Conservation (phyloP, 306 rosid species). For the Nissolia schottii region DNA sequence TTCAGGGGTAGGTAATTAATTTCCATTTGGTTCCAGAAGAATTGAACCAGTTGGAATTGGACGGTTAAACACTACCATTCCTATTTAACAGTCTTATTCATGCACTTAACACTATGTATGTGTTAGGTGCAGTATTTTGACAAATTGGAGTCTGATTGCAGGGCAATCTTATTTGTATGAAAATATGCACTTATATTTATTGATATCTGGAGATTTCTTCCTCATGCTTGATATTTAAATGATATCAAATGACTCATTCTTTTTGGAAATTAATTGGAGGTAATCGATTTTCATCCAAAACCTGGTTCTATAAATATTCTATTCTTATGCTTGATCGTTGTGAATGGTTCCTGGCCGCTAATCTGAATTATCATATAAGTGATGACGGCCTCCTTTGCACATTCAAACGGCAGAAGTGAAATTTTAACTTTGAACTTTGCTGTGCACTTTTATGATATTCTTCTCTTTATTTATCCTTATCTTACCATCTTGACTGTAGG, state of each 20-base stretch:
- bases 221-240: not conserved
- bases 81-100: not conserved
- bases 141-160: not conserved
- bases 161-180: not conserved
- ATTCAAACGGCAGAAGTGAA: not conserved
- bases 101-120: not conserved
- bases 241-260: not conserved
- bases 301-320: not conserved
- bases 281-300: not conserved
- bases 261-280: not conserved
- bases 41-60: not conserved
- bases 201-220: not conserved
- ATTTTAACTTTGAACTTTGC: not conserved
- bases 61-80: not conserved
- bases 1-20: not conserved
- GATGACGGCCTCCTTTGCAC: not conserved
- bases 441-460: not conserved
- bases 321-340: not conserved
- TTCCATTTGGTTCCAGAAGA: not conserved
- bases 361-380: not conserved
- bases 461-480: conserved; percentile 1
- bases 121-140: not conserved
- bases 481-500: conserved; percentile 41
- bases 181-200: not conserved
- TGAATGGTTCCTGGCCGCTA: conserved; percentile 3